These are phyloP conservation scores for Globisporangium alternatum DNA, from an alignment of 352 stramenopile genomes.

Conservation along the genomic window DNA sequence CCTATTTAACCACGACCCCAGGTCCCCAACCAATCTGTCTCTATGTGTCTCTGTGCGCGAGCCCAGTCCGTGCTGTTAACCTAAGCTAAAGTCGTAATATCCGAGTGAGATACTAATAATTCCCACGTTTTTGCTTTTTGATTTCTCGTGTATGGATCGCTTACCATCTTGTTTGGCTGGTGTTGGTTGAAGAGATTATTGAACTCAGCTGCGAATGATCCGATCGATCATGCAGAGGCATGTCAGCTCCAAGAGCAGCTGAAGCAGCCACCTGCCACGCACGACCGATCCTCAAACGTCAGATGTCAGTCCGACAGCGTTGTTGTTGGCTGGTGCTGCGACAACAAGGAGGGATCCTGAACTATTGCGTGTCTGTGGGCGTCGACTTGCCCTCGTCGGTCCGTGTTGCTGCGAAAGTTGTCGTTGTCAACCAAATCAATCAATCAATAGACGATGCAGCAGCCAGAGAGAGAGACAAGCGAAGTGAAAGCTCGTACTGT, in stretches of 20 bases:
- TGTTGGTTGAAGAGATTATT: no score
- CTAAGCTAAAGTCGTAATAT: neutral
- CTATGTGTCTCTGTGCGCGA: neutral
- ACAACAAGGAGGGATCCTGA: neutral
- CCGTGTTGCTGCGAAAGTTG: neutral
- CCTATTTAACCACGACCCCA: conserved; percentile 9
- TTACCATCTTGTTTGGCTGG: no score
- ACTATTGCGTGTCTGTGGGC: neutral
- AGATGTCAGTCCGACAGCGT: neutral
- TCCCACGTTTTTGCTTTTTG: no score
- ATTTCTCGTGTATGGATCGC: no score
- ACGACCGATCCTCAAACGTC: neutral
- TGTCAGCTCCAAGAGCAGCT: no score
- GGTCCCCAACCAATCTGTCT: neutral
- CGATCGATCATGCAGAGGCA: no score
- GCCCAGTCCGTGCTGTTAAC: neutral
- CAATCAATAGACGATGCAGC: neutral
- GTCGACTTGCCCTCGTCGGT: neutral
- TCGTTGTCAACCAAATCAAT: neutral
- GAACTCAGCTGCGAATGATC: no score
- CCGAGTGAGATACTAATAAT: neutral
- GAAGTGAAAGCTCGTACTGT: neutral
- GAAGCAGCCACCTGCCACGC: no score
- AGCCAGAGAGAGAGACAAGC: neutral
- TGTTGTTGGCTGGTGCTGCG: neutral